Evolutionary conservation across 2,329 filamentous ascomycete genomes (phyloP), one percentile per base, ranked within the genome.

Genomic region (Beauveria varroae): DNA sequence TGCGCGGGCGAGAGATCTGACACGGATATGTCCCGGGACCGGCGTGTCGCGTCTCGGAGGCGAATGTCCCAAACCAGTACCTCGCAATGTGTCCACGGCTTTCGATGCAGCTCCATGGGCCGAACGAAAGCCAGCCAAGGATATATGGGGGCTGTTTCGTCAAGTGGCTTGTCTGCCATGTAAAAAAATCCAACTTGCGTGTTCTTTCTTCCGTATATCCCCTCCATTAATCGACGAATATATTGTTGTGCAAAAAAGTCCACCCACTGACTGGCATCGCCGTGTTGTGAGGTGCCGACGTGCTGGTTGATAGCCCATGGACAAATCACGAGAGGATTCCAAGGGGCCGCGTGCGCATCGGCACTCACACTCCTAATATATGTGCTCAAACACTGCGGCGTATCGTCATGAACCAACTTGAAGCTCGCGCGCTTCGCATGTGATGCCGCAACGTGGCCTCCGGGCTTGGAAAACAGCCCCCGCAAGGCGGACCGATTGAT

Each of bases 11-110:
- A 71, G 3, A 86, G 72, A 16, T 78, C 73, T 1, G 65, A 75
- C 69, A 1, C 65, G 67, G 1, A 72, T 47, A 2, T 57, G 5
- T 5, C 64, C 49, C 16, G 64, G 62, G 54, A 44, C 0, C 61
- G 56, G 0, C 65, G 62, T 7, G 71, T 68, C 28, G 67, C 71
- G 1, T 68, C 64, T 1, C 63, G 65, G 8, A 73, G 71, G 1
- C 68, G 65, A 1, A 72, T 61, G 63, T 86, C 83, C 82, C 82
- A 85, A 44, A 86, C 81, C 6, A 86, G 71, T 14, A 86, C 65
- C 65, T 86, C 82, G 2, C 75, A 73, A 2, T 58, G 56, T 0
- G 2, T 64, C 67, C 72, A 78, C 1, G 68, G 65, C 24, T 59
- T 68, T 1, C 9, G 16, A 60, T 78, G 73, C 1, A 74, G 70